phyloP scores from a whole-genome alignment of 257 asterid species.

The Jaltomata sinuosa region DNA sequence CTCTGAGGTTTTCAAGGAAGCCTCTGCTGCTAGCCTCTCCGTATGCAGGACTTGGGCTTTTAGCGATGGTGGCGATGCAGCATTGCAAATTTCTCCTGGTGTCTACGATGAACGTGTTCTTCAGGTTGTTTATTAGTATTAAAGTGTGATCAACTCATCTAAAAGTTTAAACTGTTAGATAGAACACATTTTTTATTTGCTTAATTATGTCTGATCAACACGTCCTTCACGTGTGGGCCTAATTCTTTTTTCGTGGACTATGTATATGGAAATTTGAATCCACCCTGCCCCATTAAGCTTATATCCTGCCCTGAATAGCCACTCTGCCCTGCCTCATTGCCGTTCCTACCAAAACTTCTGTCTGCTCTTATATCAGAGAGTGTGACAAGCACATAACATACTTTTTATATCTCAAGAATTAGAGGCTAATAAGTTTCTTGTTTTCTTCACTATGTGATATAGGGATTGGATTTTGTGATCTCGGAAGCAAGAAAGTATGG shows the following conservation, averaged over 20 bases:
- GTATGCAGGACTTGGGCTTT: slow-evolving; percentile 2
- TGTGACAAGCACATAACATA: background rate
- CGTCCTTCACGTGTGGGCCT: background rate
- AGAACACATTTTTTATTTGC: too few species aligned
- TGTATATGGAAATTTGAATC: background rate
- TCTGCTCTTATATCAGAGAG: background rate
- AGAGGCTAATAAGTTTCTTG: background rate
- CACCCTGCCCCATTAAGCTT: too few species aligned
- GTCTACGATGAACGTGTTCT: slow-evolving; percentile 30
- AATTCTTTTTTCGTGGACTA: too few species aligned
- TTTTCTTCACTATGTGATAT: background rate
- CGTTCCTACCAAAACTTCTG: background rate
- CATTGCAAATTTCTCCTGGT: slow-evolving; percentile 40
- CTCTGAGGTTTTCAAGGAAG: background rate
- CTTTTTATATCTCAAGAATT: background rate
- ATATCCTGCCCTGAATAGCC: too few species aligned
- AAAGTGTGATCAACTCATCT: background rate
- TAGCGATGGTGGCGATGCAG: slow-evolving; percentile 27
- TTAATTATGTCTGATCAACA: background rate
- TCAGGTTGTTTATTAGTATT: background rate
- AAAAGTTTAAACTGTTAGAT: background rate
- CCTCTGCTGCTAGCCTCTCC: background rate
- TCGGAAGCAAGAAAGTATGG: slow-evolving; percentile 32
- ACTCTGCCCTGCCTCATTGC: too few species aligned
- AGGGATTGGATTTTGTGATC: slow-evolving; percentile 50